These are phyloP conservation scores for Leptomonas seymouri DNA, from an alignment of 208 protist genomes.

Conservation along the genomic window DNA sequence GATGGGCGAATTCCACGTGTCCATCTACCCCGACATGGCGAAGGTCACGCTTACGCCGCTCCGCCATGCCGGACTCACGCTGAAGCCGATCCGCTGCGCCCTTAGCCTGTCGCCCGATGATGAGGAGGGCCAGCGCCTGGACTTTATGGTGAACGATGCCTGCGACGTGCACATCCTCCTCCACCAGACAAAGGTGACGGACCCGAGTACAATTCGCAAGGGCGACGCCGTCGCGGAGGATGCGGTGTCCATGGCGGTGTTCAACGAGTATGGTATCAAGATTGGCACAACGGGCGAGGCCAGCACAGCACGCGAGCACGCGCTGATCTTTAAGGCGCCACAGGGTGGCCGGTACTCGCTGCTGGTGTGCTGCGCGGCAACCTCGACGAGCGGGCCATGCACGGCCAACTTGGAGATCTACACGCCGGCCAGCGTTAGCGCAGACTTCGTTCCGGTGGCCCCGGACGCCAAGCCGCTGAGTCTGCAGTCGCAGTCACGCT, in stretches of 20 bases:
- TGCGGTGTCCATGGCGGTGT: slow-evolving; percentile 58
- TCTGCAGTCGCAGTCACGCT: slow-evolving; percentile 48
- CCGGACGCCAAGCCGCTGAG: slow-evolving; percentile 65
- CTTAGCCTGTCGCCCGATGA: slow-evolving; percentile 35
- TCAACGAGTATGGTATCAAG: slow-evolving; percentile 77
- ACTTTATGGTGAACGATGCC: slow-evolving; percentile 69
- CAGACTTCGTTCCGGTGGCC: slow-evolving; percentile 57
- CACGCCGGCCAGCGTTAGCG: slow-evolving; percentile 47
- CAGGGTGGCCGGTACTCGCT: slow-evolving; percentile 74
- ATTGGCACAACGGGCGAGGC: slow-evolving; percentile 62
- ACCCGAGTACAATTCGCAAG: slow-evolving; percentile 34
- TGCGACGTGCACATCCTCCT: slow-evolving; percentile 86
- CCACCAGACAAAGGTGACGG: slow-evolving; percentile 60
- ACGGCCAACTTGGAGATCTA: slow-evolving; percentile 58
- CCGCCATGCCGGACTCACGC: slow-evolving; percentile 61
- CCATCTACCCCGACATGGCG: slow-evolving; percentile 82
- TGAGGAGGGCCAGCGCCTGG: slow-evolving; percentile 44
- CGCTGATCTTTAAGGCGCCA: slow-evolving; percentile 69
- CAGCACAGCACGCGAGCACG: slow-evolving; percentile 72
- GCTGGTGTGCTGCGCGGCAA: slow-evolving; percentile 42
- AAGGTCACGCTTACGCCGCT: slow-evolving; percentile 80
- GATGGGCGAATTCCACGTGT: slow-evolving; percentile 69
- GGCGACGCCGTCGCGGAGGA: slow-evolving; percentile 67
- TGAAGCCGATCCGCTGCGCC: slow-evolving; percentile 43
- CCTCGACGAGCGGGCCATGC: slow-evolving; percentile 35